Evolutionary conservation across 257 asterid genomes (phyloP).

Genomic region (Ocimum tenuiflorum): DNA sequence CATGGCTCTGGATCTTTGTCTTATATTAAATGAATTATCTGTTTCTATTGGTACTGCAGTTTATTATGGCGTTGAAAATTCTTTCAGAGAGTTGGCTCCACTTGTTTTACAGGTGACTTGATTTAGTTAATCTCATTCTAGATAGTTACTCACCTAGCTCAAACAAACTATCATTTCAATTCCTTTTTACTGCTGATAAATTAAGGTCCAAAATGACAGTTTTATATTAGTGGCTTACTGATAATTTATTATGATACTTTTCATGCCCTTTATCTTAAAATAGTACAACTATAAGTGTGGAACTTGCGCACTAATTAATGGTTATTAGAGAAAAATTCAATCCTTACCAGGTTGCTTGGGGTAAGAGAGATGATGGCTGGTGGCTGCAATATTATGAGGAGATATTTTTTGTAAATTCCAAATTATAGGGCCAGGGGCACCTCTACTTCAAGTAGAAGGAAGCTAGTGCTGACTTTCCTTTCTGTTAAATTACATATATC

Average conservation of each 20-base stretch:
- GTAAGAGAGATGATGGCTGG: background rate
- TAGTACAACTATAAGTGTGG: background rate
- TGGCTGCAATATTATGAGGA: background rate
- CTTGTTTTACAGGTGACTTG: constrained; percentile 59
- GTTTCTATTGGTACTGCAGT: constrained; percentile 43
- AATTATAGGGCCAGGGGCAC: background rate
- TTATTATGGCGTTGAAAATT: constrained; percentile 78
- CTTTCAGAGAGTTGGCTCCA: constrained; percentile 73
- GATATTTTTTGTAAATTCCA: background rate
- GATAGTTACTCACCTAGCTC: constrained; percentile 10
- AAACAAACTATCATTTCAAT: background rate
- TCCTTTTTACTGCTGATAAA: background rate
- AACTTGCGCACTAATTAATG: background rate
- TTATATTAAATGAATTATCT: constrained; percentile 4
- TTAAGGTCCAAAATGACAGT: background rate
- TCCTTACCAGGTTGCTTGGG: constrained; percentile 3
- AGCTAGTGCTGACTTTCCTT: background rate
- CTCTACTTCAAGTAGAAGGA: constrained; percentile 1
- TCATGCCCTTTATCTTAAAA: background rate
- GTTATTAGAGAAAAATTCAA: background rate
- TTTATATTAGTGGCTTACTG: too few relatives aligned
- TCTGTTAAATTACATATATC: background rate
- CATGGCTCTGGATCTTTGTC: constrained; percentile 19
- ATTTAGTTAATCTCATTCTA: constrained; percentile 9
- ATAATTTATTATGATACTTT: too few relatives aligned